These are phyloP conservation scores for Ceratobasidium sp. DNA, from an alignment of 1,284 basidiomycete genomes.

Conservation along the genomic window DNA sequence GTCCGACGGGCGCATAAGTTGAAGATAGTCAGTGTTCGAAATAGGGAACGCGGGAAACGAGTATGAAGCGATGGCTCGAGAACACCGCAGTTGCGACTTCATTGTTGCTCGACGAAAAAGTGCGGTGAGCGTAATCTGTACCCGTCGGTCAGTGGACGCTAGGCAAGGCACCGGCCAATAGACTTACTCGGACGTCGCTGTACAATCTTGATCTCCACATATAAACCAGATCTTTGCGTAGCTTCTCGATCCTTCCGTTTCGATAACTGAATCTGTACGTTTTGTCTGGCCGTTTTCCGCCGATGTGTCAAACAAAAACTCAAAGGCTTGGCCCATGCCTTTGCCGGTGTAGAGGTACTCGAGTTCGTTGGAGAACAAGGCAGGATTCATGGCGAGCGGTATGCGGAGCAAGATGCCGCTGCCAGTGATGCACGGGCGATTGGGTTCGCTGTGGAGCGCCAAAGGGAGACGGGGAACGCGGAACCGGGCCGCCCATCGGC, in stretches of 20 bases:
- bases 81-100: slow-evolving; percentile 81
- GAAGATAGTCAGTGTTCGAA: slow-evolving; percentile 72
- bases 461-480: slow-evolving; percentile 65
- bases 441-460: slow-evolving; percentile 49
- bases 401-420: slow-evolving; percentile 58
- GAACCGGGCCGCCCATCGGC: slow-evolving; percentile 54
- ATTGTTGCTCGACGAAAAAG: slow-evolving; percentile 53
- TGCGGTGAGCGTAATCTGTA: slow-evolving; percentile 33
- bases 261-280: slow-evolving; percentile 65
- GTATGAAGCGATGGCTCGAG: slow-evolving; percentile 90
- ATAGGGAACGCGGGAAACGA: slow-evolving; percentile 88
- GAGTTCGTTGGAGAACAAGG: slow-evolving; percentile 83
- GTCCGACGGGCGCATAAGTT: slow-evolving; percentile 45
- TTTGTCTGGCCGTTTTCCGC: slow-evolving; percentile 33
- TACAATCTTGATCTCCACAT: slow-evolving; percentile 96
- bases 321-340: slow-evolving; percentile 86
- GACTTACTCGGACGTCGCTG: slow-evolving; percentile 78
- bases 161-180: slow-evolving; percentile 22
- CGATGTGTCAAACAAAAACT: slow-evolving; percentile 77
- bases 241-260: slow-evolving; percentile 84
- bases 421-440: slow-evolving; percentile 57
- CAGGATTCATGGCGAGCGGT: slow-evolving; percentile 71
- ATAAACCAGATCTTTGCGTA: slow-evolving; percentile 89
- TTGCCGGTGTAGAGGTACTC: slow-evolving; percentile 91
- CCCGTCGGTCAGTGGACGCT: slow-evolving; percentile 42